Percentiles rank a stretch among this genome's conserved stretches.
Conservation (phyloP, 2,329 filamentous ascomycete species). For the Aspergillus terreus region DNA sequence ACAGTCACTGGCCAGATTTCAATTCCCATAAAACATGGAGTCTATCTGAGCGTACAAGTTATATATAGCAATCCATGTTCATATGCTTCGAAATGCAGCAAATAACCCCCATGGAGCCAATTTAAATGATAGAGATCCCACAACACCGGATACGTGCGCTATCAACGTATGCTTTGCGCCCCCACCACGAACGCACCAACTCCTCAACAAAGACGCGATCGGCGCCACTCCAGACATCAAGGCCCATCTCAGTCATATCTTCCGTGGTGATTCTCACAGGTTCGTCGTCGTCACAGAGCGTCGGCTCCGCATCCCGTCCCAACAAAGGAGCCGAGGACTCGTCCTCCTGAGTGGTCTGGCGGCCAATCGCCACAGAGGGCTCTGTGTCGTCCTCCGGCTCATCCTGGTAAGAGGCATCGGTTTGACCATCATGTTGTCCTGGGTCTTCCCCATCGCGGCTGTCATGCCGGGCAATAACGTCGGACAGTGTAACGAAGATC, state of each 20-base stretch:
- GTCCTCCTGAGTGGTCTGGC: conserved; percentile 22
- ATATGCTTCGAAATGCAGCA: background rate
- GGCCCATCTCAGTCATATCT: conserved; percentile 47
- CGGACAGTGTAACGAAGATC: conserved; percentile 43
- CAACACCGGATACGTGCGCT: conserved; percentile 45
- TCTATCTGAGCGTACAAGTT: background rate
- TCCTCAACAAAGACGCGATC: conserved; percentile 46
- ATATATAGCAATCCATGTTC: background rate
- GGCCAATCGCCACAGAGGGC: conserved; percentile 20
- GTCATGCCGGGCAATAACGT: conserved; percentile 42
- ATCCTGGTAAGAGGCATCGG: conserved; percentile 18
- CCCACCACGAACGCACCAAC: conserved; percentile 45
- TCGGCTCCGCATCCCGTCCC: background rate
- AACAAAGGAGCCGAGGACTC: conserved; percentile 27
- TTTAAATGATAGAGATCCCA: conserved; percentile 43
- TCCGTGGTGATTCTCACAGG: conserved; percentile 38
- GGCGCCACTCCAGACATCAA: conserved; percentile 47
- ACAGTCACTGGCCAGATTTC: no score
- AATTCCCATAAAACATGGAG: background rate
- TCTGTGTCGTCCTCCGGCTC: conserved; percentile 22
- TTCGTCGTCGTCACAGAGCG: conserved; percentile 13
- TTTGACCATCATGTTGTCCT: conserved; percentile 19
- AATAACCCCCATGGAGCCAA: background rate
- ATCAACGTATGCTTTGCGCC: conserved; percentile 40
- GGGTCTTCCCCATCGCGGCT: conserved; percentile 14